phyloP scores from a whole-genome alignment of 257 asterid species.

The Lithospermum erythrorhizon region DNA sequence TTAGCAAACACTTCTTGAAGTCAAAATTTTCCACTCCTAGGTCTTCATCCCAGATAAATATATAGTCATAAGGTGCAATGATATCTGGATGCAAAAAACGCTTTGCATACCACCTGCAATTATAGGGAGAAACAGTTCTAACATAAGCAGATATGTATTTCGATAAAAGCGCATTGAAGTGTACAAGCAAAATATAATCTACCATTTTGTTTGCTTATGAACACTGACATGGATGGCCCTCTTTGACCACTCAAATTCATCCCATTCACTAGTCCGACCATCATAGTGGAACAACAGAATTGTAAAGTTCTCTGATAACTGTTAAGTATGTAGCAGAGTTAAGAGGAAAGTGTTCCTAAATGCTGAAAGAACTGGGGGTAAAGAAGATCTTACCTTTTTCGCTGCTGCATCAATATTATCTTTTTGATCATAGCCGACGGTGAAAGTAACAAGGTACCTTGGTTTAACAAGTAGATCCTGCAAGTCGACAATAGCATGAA shows the following conservation, averaged over 20 bases:
- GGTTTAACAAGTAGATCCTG: constrained; percentile 77
- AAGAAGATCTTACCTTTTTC: constrained; percentile 42
- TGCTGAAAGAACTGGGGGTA: neutral
- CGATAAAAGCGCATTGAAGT: neutral
- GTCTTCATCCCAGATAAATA: constrained; percentile 35
- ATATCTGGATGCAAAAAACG: neutral
- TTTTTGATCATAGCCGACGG: constrained; percentile 74
- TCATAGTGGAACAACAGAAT: constrained; percentile 84
- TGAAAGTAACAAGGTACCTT: constrained; percentile 76
- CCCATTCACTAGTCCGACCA: constrained; percentile 87
- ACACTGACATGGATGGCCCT: constrained; percentile 73
- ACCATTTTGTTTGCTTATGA: constrained; percentile 83
- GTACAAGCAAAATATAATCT: constrained; percentile 9
- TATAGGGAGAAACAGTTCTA: constrained; percentile 1
- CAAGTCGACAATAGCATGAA: constrained; percentile 8
- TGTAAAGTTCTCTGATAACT: constrained; percentile 83
- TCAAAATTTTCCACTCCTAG: too few relatives aligned
- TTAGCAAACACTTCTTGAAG: too few relatives aligned
- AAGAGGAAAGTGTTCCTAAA: neutral
- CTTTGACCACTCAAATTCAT: constrained; percentile 85
- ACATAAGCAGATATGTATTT: constrained; percentile 1
- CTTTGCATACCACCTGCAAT: neutral
- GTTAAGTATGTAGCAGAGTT: constrained; percentile 18
- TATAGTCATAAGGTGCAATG: neutral
- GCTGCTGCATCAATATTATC: constrained; percentile 79